Evolutionary conservation across 2,329 filamentous ascomycete genomes (phyloP).

Genomic region (Macrophomina pseudophaseolina): DNA sequence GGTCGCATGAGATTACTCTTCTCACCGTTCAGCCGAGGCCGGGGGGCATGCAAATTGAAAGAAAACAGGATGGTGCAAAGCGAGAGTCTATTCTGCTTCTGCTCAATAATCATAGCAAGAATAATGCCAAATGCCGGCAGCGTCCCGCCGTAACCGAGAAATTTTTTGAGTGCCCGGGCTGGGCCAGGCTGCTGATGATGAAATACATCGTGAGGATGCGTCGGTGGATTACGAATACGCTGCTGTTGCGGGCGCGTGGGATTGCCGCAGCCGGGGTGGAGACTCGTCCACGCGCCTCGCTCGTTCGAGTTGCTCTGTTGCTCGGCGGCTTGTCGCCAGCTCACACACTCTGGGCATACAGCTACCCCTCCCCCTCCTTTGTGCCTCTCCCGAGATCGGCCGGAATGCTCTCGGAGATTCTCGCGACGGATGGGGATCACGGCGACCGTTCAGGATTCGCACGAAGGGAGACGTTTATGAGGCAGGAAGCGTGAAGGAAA

Average conservation of each 20-base stretch:
- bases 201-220: background rate
- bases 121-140: no score
- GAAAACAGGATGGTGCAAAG: no score
- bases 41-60: no score
- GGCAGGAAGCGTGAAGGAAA: background rate
- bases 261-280: background rate
- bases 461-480: background rate
- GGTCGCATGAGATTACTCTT: background rate
- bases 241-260: background rate
- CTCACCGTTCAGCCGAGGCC: background rate
- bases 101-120: no score
- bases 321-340: no score
- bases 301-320: background rate
- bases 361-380: background rate
- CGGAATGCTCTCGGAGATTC: background rate
- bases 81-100: no score
- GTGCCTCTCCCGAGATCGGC: slow-evolving; percentile 3
- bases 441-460: background rate
- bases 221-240: background rate
- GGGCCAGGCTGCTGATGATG: background rate
- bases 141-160: background rate
- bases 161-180: slow-evolving; percentile 6
- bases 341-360: background rate
- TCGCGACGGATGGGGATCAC: background rate
- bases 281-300: background rate